Evolutionary conservation across 2,329 filamentous ascomycete genomes (phyloP), one percentile per base, ranked within the genome.

Genomic region (Exophiala spinifera): DNA sequence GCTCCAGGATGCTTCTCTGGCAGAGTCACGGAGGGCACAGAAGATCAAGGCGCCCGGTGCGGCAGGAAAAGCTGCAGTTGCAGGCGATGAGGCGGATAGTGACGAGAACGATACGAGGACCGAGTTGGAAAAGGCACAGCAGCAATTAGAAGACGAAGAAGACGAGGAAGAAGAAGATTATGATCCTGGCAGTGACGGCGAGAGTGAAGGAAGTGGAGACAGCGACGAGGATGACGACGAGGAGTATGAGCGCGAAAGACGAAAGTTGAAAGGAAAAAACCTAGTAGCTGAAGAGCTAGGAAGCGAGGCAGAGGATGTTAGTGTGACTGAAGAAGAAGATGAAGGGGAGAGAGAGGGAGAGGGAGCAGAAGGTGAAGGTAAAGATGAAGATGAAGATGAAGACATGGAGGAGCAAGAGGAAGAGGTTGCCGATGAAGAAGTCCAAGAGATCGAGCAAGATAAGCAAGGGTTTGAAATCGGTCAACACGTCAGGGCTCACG

Each of bases 1-100:
- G 4, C 69, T 86, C 28, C 82, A 86, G 51, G 83, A 86, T 64
- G 80, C 82, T 2, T 84, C 80, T 64, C 74, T 86, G 69, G 83
- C 83, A 1, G 82, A 80, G 21, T 74, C 77, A 28, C 70, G 83
- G 34, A 73, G 80, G 21, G 83, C 83, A 4, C 84, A 84, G 72
- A 79, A 76, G 57, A 76, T 82, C 48, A 83, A 84, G 62, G 51
- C 13, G 55, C 49, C 56, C 13, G 33, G 34, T 13, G 37, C 51
- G 4, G 50, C 48, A 21, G 47, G 49, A 3, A 59, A 55, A 42
- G 21, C 17, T 11, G 17, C 49, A 14, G 25, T 42, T 4, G 33
- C 45, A 4, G 56, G 55, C 31, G 60, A 59, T 10, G 58, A 50
- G 8, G 64, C 62, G 3, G 69, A 62, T 2, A 67, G 63, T 7